These are phyloP conservation scores for Talaromyces sp. DNA, from an alignment of 2,329 filamentous ascomycete species.

Conservation along the genomic window DNA sequence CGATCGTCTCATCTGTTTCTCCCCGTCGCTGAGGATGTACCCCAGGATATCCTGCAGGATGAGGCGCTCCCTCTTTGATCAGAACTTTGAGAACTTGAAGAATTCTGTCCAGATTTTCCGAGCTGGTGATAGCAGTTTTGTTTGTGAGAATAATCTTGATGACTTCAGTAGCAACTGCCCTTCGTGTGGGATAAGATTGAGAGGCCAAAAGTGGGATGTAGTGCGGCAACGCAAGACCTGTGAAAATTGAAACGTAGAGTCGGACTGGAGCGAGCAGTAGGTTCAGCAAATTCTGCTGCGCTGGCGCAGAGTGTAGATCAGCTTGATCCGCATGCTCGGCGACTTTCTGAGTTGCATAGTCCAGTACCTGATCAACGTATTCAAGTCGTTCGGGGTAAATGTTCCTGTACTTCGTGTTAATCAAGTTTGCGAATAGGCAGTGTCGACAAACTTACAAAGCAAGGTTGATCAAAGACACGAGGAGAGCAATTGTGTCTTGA, in stretches of 20 bases:
- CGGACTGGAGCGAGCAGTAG: slow-evolving; percentile 88
- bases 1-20: slow-evolving; percentile 95
- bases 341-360: slow-evolving; percentile 83
- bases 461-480: slow-evolving; percentile 91
- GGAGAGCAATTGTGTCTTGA: slow-evolving; percentile 86
- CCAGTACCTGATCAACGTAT: slow-evolving; percentile 90
- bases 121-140: slow-evolving; percentile 72
- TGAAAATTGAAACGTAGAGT: slow-evolving; percentile 90
- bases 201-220: slow-evolving; percentile 87
- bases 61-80: slow-evolving; percentile 86
- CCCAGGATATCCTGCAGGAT: slow-evolving; percentile 78
- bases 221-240: slow-evolving; percentile 86
- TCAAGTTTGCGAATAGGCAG: too few relatives aligned
- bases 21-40: slow-evolving; percentile 69
- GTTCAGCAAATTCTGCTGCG: slow-evolving; percentile 83
- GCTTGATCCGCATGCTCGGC: slow-evolving; percentile 87
- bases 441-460: slow-evolving; percentile 57
- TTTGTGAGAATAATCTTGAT: slow-evolving; percentile 78
- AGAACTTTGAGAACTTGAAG: slow-evolving; percentile 84
- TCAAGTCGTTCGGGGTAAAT: slow-evolving; percentile 91
- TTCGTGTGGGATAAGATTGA: slow-evolving; percentile 86
- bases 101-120: slow-evolving; percentile 80
- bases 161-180: slow-evolving; percentile 87
- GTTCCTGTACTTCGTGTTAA: slow-evolving; percentile 50
- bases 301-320: slow-evolving; percentile 83